These are phyloP conservation scores for Dryas alaskensis DNA, from an alignment of 306 rosid genomes.

Conservation along the genomic window DNA sequence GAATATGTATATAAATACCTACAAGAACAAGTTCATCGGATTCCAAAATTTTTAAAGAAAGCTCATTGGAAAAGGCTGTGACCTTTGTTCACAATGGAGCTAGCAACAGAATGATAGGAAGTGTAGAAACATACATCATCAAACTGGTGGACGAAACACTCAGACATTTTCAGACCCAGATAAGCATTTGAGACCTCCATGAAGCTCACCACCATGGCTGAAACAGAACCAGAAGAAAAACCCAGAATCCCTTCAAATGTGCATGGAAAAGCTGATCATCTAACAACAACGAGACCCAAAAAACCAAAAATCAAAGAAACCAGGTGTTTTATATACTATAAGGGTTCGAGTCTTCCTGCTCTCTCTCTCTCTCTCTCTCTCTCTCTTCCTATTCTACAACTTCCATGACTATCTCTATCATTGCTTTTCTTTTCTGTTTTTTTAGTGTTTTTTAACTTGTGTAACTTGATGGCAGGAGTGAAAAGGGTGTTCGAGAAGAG, in stretches of 20 bases:
- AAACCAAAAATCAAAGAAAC: constrained; percentile 43
- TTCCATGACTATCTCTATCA: constrained; percentile 54
- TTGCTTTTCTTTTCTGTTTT: constrained; percentile 9
- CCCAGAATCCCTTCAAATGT: constrained; percentile 35
- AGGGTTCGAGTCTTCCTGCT: neutral
- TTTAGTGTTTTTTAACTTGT: constrained; percentile 41
- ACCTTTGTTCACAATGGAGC: constrained; percentile 30
- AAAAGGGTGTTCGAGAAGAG: constrained; percentile 26
- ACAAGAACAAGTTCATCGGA: constrained; percentile 89
- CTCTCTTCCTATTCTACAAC: constrained; percentile 6
- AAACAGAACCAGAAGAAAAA: constrained; percentile 30
- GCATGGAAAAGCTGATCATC: constrained; percentile 23
- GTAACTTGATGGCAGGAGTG: constrained; percentile 25
- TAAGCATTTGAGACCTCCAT: constrained; percentile 55
- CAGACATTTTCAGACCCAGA: constrained; percentile 54
- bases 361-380: constrained; percentile 16
- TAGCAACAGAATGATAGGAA: constrained; percentile 31
- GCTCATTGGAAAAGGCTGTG: constrained; percentile 47
- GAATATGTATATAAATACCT: constrained; percentile 28
- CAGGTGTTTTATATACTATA: constrained; percentile 34
- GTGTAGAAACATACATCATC: constrained; percentile 62
- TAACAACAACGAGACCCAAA: constrained; percentile 36
- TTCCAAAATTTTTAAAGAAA: constrained; percentile 67
- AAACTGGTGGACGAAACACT: constrained; percentile 42
- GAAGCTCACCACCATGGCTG: constrained; percentile 45